Conservation (phyloP, 2,329 filamentous ascomycete species). For the Cercospora sojina region DNA sequence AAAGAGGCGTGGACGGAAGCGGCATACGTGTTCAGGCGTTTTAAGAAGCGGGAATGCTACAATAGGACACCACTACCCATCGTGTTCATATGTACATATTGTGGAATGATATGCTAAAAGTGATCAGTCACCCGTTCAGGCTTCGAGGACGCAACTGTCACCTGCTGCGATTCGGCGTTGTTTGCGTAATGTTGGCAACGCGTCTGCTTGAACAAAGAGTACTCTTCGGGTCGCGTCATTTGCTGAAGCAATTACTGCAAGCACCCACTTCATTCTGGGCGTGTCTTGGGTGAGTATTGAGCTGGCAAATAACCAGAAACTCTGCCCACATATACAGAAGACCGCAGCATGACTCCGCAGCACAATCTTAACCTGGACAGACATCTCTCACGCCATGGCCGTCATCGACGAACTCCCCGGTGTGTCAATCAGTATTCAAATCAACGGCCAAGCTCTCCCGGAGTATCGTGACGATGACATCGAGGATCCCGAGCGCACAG, state of each 20-base stretch:
- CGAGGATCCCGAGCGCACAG: constrained; percentile 10
- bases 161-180: neutral
- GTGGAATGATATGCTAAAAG: constrained; percentile 12
- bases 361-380: neutral
- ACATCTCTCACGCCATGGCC: neutral
- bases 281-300: neutral
- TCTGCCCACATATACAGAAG: neutral
- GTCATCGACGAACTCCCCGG: constrained; percentile 12
- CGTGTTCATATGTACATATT: constrained; percentile 30
- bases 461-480: constrained; percentile 17
- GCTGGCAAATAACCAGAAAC: neutral
- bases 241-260: neutral
- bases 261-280: neutral
- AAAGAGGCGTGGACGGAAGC: neutral
- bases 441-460: constrained; percentile 10
- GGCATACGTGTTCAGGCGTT: constrained; percentile 22
- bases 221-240: neutral
- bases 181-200: neutral
- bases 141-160: neutral
- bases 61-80: constrained; percentile 6
- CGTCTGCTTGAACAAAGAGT: neutral
- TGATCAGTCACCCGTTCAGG: neutral
- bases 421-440: constrained; percentile 7
- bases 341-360: neutral
- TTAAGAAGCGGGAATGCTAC: constrained; percentile 16